Conservation (phyloP, 148 eudicot species). For the Euryodendron excelsum region DNA sequence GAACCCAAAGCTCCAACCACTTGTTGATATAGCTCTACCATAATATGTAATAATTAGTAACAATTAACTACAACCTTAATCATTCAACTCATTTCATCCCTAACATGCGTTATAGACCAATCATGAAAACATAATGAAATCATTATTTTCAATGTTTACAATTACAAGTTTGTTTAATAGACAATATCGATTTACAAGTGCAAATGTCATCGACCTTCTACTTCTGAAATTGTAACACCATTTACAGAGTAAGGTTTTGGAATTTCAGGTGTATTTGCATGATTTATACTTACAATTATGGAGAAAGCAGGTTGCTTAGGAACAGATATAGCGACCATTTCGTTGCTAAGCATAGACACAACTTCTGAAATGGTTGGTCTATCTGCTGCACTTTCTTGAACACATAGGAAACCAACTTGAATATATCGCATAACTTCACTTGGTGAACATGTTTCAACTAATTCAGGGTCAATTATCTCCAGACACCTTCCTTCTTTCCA, state of each 20-base stretch:
- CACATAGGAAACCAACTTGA: conserved; percentile 14
- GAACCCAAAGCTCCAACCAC: too few relatives aligned
- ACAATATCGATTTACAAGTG: too few relatives aligned
- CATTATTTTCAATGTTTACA: too few relatives aligned
- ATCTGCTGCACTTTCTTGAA: conserved; percentile 2
- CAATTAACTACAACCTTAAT: too few relatives aligned
- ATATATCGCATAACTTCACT: conserved; percentile 3
- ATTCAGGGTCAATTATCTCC: neutral
- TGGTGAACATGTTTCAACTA: neutral
- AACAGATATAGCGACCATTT: neutral
- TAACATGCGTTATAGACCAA: too few relatives aligned
- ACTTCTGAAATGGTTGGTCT: too few relatives aligned
- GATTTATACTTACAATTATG: neutral
- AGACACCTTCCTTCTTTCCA: conserved; percentile 8
- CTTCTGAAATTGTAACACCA: neutral
- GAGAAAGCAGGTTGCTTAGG: conserved; percentile 13
- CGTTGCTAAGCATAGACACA: too few relatives aligned
- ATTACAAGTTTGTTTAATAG: too few relatives aligned
- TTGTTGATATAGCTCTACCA: too few relatives aligned
- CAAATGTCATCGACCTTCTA: neutral
- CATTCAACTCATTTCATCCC: too few relatives aligned
- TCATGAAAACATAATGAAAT: too few relatives aligned
- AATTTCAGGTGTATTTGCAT: neutral
- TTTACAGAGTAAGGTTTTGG: neutral
- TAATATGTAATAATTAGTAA: too few relatives aligned